Evolutionary conservation across 2,329 filamentous ascomycete genomes (phyloP), one percentile per base, ranked within the genome.

Genomic region (Xylariaceae sp.): DNA sequence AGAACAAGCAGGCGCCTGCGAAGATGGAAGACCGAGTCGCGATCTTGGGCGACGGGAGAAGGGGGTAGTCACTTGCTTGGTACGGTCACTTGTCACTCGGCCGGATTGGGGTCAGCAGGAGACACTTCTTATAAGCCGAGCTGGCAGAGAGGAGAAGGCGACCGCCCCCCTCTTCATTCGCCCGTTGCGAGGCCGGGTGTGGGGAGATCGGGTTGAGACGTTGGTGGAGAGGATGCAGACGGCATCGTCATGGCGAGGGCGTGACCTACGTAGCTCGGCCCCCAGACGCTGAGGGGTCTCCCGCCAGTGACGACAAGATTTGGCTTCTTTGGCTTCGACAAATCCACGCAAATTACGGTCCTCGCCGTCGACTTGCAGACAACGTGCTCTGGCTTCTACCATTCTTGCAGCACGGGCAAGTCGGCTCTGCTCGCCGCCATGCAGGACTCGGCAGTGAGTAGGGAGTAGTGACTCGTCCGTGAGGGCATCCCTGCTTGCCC

Each of bases 401-500:
- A 29, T 32, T 26, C 36, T 35, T 32, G 13, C 37, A 33, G 31
- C 29, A 44, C 32, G 41, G 41, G 25, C 33, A 29, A 17, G 31
- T 34, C 26, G 38, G 38, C 32, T 44, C 33, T 38, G 22, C 32
- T 36, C 29, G 13, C 22, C 8, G 19, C 31, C 29, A 15, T n/a
- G n/a, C n/a, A n/a, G n/a, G n/a, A n/a, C n/a, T n/a, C n/a, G n/a
- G n/a, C n/a, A n/a, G n/a, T n/a, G n/a, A n/a, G n/a, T n/a, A n/a
- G n/a, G n/a, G n/a, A n/a, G n/a, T n/a, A n/a, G n/a, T n/a, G n/a
- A n/a, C n/a, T n/a, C n/a, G 15, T 27, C 26, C 22, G 33, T 23
- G 21, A 32, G 25, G 29, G 19, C 17, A 43, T 37, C 46, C 46
- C 47, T 43, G 46, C 39, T 32, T 39, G 46, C 46, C 52, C 53